Base-by-base conservation (phyloP, 2,329 filamentous ascomycete species). In the Paracoccidioides lutzii region DNA sequence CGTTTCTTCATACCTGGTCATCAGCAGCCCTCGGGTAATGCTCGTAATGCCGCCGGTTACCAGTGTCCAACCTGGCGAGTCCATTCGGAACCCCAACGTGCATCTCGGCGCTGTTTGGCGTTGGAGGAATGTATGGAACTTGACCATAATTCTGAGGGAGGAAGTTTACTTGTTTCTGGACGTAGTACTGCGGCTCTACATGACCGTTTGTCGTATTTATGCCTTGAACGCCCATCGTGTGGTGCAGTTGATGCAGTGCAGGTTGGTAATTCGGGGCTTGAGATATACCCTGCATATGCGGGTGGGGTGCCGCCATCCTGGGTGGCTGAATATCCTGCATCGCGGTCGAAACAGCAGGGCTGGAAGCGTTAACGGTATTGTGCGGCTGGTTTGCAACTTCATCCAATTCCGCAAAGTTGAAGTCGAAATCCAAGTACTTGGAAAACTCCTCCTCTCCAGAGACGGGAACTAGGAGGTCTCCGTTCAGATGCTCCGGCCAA, bases 21-120 rank as follows among this genome's bases (percentile, higher is more conserved):
- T 75, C 71, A 46, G 67, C 70, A 51, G 69, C 66, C 53, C 71
- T 70, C 56, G 69, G 63, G 58, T 74, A 74, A 15, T 70, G 68
- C 58, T 76, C 73, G 53, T 76, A 76, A 55, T 74, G 65, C 14
- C 74, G 67, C 52, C 70, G 63, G 43, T 62, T 67, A 43, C 70
- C 71, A 32, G 62, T 62, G 46, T 75, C 72, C 55, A 73, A 63
- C 4, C 67, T 67, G 52, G 70, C 67, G 3, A 66, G 65, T 58
- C 73, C 76, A 37, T 71, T 69, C 43, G 68, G 65, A 0, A 71
- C 68, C 57, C 66, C 69, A 3, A 71, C 72, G 53, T 76, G 75
- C 59, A 77, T 66, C 56, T 77, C 75, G 15, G 73, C 68, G 58
- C 75, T 77, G 56, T 75, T 75, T 8, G 75, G 75, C 1, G 75